These are phyloP conservation scores for Pythium chondricola DNA, from an alignment of 352 stramenopile genomes.

Conservation along the genomic window DNA sequence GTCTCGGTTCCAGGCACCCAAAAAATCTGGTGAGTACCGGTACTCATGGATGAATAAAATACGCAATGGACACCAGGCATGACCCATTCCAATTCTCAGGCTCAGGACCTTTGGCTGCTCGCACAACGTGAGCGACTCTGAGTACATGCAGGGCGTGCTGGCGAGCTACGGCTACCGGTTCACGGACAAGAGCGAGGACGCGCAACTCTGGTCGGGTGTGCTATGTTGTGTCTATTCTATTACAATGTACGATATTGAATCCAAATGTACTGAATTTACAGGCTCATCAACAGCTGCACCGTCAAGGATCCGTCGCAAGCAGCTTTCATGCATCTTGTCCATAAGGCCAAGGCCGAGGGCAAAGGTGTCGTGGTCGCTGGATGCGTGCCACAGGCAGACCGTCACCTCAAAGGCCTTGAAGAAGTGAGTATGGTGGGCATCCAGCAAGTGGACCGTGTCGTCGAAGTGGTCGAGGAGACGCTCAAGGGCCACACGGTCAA, in stretches of 20 bases:
- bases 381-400: constrained; percentile 88
- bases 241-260: background rate
- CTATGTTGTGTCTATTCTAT: background rate
- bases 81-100: too few relatives aligned
- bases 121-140: constrained; percentile 91
- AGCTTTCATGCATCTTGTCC: constrained; percentile 86
- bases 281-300: constrained; percentile 90
- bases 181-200: constrained; percentile 59
- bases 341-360: constrained; percentile 65
- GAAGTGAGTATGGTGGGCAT: constrained; percentile 87
- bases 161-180: constrained; percentile 88
- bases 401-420: constrained; percentile 75
- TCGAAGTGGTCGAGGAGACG: constrained; percentile 90
- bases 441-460: constrained; percentile 88
- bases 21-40: constrained; percentile 48
- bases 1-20: constrained; percentile 56
- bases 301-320: constrained; percentile 91
- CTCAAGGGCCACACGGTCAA: constrained; percentile 86
- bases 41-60: too few relatives aligned
- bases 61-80: too few relatives aligned
- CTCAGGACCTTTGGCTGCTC: constrained; percentile 90
- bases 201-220: constrained; percentile 63
- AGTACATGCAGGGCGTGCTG: constrained; percentile 92
- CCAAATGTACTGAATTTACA: constrained; percentile 3
- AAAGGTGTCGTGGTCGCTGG: constrained; percentile 89